Conservation (phyloP, 2,329 filamentous ascomycete species). For the Arachnopeziza araneosa region DNA sequence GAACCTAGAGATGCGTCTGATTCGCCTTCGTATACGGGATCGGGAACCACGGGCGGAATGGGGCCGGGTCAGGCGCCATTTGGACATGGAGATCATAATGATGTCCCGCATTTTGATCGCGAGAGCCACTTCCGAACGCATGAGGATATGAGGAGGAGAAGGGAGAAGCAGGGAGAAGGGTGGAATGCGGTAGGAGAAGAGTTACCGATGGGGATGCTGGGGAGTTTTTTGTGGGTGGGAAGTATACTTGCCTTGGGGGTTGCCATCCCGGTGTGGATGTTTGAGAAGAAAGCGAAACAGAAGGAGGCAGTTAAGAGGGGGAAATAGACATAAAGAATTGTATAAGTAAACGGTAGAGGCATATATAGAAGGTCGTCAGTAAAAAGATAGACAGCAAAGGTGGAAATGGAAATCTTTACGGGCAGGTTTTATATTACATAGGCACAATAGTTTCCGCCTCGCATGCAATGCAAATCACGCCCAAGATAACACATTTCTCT, state of each 20-base stretch:
- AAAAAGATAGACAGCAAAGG: neutral
- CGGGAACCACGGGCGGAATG: constrained; percentile 44
- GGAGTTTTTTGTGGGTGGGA: constrained; percentile 39
- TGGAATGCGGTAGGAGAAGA: constrained; percentile 16
- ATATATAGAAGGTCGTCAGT: neutral
- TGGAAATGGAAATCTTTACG: neutral
- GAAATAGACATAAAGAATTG: constrained; percentile 7
- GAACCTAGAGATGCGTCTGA: constrained; percentile 13
- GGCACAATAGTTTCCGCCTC: constrained; percentile 7
- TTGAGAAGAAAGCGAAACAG: constrained; percentile 21
- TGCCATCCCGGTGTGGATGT: constrained; percentile 19
- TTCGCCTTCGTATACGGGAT: constrained; percentile 25
- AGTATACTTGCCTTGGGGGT: constrained; percentile 35
- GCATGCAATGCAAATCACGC: constrained; percentile 14
- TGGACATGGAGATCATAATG: constrained; percentile 38
- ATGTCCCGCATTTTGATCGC: constrained; percentile 75
- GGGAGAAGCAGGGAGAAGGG: constrained; percentile 28
- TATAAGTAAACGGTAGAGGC: neutral
- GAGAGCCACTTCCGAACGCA: constrained; percentile 70
- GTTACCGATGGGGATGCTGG: constrained; percentile 17
- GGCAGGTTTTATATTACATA: neutral
- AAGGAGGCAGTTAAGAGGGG: neutral
- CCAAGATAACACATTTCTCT: neutral
- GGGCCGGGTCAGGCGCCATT: constrained; percentile 51
- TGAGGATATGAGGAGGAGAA: constrained; percentile 32